phyloP scores from a whole-genome alignment of 2,329 filamentous ascomycete genomes.

The Didymella arachidicola region DNA sequence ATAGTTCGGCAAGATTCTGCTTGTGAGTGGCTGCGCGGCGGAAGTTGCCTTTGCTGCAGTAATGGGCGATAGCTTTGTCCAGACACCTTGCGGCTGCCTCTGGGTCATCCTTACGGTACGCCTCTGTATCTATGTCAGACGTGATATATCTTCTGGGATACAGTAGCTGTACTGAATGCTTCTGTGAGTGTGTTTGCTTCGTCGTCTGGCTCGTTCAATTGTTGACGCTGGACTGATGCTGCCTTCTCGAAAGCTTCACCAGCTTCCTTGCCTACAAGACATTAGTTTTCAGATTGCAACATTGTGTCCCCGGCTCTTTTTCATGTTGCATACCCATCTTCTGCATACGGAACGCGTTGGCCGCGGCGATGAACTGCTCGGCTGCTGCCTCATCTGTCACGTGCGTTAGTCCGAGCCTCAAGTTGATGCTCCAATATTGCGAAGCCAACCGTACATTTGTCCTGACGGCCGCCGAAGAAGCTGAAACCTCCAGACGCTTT shows the following conservation, averaged over 20 bases:
- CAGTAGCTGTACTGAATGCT: conserved; percentile 70
- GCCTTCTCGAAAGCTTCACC: conserved; percentile 85
- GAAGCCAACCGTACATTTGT: conserved; percentile 67
- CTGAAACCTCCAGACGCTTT: conserved; percentile 82
- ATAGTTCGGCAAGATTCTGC: conserved; percentile 86
- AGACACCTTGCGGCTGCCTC: conserved; percentile 83
- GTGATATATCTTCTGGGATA: accelerated
- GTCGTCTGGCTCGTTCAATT: conserved; percentile 90
- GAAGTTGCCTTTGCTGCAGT: conserved; percentile 89
- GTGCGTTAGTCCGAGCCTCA: conserved; percentile 27
- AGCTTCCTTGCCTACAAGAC: conserved; percentile 76
- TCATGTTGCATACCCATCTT: conserved; percentile 70
- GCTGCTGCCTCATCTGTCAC: conserved; percentile 75
- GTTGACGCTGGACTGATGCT: conserved; percentile 78
- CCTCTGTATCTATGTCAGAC: conserved; percentile 58
- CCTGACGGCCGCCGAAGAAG: conserved; percentile 84
- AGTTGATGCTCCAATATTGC: neutral
- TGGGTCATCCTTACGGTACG: conserved; percentile 85
- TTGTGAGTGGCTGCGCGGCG: conserved; percentile 88
- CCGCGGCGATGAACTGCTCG: conserved; percentile 86
- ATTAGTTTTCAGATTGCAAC: conserved; percentile 14
- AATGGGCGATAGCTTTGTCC: conserved; percentile 81
- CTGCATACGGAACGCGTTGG: conserved; percentile 89
- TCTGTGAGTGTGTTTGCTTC: conserved; percentile 87
- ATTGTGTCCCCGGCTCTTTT: neutral